Conservation (phyloP, 2,329 filamentous ascomycete species). For the Cladophialophora exuberans region DNA sequence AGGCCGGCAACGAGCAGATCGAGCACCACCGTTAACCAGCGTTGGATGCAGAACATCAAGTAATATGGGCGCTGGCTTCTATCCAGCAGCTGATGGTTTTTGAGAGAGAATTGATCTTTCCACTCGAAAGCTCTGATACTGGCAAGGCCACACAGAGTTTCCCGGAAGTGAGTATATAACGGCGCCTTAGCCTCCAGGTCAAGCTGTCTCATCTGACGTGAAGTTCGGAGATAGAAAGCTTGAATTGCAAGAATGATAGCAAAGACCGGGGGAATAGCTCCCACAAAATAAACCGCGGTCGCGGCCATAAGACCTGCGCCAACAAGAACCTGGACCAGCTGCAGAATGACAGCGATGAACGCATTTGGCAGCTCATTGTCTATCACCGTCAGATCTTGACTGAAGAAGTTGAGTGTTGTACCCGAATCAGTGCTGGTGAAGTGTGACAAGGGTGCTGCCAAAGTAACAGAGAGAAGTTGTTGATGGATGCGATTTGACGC, state of each 20-base stretch:
- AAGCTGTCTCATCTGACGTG: conserved; percentile 54
- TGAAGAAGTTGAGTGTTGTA: conserved; percentile 42
- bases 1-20: conserved; percentile 35
- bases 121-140: conserved; percentile 58
- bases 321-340: conserved; percentile 1
- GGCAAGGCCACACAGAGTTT: conserved; percentile 52
- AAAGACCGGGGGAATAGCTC: conserved; percentile 44
- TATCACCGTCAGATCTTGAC: conserved; percentile 29
- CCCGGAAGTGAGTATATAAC: conserved; percentile 56
- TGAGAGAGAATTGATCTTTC: conserved; percentile 44
- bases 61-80: conserved; percentile 50
- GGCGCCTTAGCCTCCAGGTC: conserved; percentile 57
- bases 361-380: conserved; percentile 27
- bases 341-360: neutral
- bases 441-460: neutral
- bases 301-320: conserved; percentile 40
- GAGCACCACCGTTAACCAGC: conserved; percentile 41
- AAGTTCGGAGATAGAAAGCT: conserved; percentile 52
- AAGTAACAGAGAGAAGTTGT: neutral
- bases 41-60: conserved; percentile 49
- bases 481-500: neutral
- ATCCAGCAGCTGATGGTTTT: conserved; percentile 44
- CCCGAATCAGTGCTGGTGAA: conserved; percentile 45
- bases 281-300: conserved; percentile 45
- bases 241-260: conserved; percentile 47